Evolutionary conservation across 768 basidiomycete species (phyloP).

Genomic region (Coprinopsis strossmayeri): DNA sequence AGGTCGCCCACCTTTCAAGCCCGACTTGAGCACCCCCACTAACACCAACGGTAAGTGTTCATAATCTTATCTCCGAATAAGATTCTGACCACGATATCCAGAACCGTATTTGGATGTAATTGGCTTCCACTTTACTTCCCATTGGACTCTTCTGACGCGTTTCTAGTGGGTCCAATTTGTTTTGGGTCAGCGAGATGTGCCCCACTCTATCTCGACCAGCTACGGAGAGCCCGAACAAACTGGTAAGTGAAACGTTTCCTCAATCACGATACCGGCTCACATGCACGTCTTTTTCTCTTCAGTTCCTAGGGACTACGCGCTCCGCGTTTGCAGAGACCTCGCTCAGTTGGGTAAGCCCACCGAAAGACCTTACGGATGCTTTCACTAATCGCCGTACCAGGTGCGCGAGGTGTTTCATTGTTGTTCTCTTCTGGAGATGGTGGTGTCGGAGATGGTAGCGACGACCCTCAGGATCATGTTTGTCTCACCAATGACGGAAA

Average conservation of each 20-base stretch:
- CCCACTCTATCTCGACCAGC: conserved; percentile 63
- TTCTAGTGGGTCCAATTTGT: conserved; percentile 53
- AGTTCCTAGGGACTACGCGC: conserved; percentile 56
- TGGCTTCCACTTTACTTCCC: background rate
- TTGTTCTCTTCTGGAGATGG: conserved; percentile 61
- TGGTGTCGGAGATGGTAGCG: conserved; percentile 61
- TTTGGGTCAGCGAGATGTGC: conserved; percentile 35
- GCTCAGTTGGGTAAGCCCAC: conserved; percentile 51
- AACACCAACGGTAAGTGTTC: conserved; percentile 29
- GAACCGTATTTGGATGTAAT: conserved; percentile 18
- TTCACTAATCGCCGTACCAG: conserved; percentile 20
- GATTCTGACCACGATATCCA: background rate
- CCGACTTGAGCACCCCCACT: conserved; percentile 33
- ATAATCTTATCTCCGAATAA: background rate
- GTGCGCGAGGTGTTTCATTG: conserved; percentile 59
- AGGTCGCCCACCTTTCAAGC: conserved; percentile 53
- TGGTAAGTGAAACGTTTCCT: conserved; percentile 25
- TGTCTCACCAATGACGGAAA: conserved; percentile 57
- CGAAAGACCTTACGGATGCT: background rate
- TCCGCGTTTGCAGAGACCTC: conserved; percentile 52
- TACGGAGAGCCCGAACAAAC: conserved; percentile 73
- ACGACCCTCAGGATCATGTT: conserved; percentile 41
- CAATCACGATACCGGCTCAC: background rate
- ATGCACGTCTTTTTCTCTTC: too few species aligned
- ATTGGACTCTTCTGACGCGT: background rate